phyloP scores from a whole-genome alignment of 1,139 yeast species.

The Saccharomyces hybrid region DNA sequence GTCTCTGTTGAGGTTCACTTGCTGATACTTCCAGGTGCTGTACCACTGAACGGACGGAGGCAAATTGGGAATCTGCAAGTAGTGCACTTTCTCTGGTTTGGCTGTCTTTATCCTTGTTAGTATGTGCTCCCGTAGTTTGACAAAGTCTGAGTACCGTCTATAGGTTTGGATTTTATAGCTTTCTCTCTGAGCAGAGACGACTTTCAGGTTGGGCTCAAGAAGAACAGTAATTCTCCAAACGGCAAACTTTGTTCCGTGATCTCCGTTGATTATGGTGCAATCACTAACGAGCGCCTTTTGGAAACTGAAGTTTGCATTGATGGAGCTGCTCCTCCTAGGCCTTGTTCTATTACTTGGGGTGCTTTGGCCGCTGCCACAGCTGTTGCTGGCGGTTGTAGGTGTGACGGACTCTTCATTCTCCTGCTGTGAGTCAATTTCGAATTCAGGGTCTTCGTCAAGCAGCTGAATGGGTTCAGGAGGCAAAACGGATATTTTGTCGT shows the following conservation, averaged over 20 bases:
- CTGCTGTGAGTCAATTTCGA: background rate
- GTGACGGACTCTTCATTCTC: background rate
- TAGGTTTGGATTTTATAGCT: constrained; percentile 15
- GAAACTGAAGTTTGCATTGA: constrained; percentile 9
- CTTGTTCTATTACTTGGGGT: background rate
- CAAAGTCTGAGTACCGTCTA: constrained; percentile 26
- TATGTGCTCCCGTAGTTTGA: constrained; percentile 14
- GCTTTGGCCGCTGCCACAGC: constrained; percentile 2
- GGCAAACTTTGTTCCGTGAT: constrained; percentile 21
- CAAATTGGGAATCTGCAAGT: constrained; percentile 16
- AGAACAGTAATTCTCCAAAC: constrained; percentile 25
- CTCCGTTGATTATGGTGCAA: constrained; percentile 26
- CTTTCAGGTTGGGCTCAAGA: constrained; percentile 11
- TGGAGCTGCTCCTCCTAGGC: constrained; percentile 6
- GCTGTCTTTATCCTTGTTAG: constrained; percentile 8
- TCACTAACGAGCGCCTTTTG: constrained; percentile 16
- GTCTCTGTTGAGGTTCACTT: constrained; percentile 19
- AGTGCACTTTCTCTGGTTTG: constrained; percentile 5
- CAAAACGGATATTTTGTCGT: constrained; percentile 13
- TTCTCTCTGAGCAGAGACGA: constrained; percentile 1
- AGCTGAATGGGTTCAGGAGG: constrained; percentile 24
- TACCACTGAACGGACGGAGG: constrained; percentile 30
- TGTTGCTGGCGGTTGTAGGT: background rate
- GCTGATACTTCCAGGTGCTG: constrained; percentile 23
- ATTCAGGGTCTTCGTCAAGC: constrained; percentile 11